A percentile compares a stretch with the other conserved stretches of the same genome.
Conservation (phyloP, 169 alveolate species). For the Cryptosporidium xiaoi region DNA sequence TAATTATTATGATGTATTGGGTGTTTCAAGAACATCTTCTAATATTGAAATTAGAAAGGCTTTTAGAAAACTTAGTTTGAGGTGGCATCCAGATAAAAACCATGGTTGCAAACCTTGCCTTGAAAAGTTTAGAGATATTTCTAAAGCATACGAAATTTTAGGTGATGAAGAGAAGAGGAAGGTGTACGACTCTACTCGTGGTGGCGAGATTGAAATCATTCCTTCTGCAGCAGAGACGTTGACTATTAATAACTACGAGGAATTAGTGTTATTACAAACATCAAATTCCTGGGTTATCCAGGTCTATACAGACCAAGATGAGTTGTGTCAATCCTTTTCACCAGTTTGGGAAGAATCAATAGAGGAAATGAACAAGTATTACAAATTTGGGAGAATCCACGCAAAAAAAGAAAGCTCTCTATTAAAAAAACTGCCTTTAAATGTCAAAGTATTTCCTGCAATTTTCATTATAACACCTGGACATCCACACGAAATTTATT, state of each 20-base stretch:
- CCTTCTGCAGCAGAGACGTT: constrained; percentile 78
- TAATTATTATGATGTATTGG: constrained; percentile 86
- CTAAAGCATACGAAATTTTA: constrained; percentile 89
- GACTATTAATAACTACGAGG: constrained; percentile 71
- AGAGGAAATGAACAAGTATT: constrained; percentile 77
- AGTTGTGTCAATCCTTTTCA: constrained; percentile 77
- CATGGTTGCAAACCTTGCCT: constrained; percentile 83
- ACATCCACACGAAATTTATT: constrained; percentile 76
- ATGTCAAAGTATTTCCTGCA: constrained; percentile 80
- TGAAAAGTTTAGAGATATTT: constrained; percentile 83
- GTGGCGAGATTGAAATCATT: constrained; percentile 77
- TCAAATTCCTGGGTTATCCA: constrained; percentile 79
- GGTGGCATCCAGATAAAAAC: constrained; percentile 88
- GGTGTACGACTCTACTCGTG: constrained; percentile 84
- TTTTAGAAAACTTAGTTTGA: constrained; percentile 82
- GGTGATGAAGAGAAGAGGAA: constrained; percentile 85
- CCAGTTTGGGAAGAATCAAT: constrained; percentile 80
- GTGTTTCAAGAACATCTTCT: constrained; percentile 80
- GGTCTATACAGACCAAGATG: constrained; percentile 80
- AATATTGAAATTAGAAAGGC: constrained; percentile 84
- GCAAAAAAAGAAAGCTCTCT: constrained; percentile 75
- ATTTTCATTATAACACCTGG: constrained; percentile 77
- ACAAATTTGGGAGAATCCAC: constrained; percentile 78
- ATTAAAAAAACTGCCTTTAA: constrained; percentile 78
- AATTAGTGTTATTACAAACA: constrained; percentile 71